Evolutionary conservation across 2,329 filamentous ascomycete genomes (phyloP).

Genomic region (Fusarium phyllophilum): DNA sequence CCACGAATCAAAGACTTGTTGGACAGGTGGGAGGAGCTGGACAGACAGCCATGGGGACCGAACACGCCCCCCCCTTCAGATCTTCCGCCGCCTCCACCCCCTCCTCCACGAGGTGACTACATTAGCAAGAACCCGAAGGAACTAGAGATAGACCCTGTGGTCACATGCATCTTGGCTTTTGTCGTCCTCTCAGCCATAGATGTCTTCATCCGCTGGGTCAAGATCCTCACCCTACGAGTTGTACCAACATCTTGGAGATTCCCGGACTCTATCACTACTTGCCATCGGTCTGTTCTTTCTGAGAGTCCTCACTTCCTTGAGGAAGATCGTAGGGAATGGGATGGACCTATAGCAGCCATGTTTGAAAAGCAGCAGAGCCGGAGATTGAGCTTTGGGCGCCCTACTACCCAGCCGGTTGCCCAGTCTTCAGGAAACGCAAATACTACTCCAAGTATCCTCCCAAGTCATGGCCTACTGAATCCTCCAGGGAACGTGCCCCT

Average conservation of each 20-base stretch:
- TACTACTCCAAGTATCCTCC: too few relatives aligned
- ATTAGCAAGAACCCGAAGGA: background rate
- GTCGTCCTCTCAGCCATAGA: background rate
- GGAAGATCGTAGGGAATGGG: background rate
- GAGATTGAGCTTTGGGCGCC: background rate
- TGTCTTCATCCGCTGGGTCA: background rate
- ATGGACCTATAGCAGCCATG: background rate
- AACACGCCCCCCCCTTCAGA: background rate
- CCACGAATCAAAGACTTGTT: background rate
- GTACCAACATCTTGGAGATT: background rate
- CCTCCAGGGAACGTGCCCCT: too few relatives aligned
- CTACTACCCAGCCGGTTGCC: fast-evolving
- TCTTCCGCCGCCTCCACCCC: fast-evolving
- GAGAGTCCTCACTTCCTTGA: fast-evolving
- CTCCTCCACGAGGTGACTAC: background rate
- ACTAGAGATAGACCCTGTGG: background rate
- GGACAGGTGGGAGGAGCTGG: fast-evolving
- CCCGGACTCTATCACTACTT: fast-evolving
- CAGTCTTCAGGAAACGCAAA: background rate
- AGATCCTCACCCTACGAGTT: background rate
- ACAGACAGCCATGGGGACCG: fast-evolving
- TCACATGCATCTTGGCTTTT: fast-evolving
- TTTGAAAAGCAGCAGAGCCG: background rate
- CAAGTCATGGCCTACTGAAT: too few relatives aligned
- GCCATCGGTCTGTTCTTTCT: fast-evolving